Evolutionary conservation across 768 basidiomycete genomes (phyloP), one percentile per base, ranked within the genome.

Genomic region (Xerocomellus chrysenteron): DNA sequence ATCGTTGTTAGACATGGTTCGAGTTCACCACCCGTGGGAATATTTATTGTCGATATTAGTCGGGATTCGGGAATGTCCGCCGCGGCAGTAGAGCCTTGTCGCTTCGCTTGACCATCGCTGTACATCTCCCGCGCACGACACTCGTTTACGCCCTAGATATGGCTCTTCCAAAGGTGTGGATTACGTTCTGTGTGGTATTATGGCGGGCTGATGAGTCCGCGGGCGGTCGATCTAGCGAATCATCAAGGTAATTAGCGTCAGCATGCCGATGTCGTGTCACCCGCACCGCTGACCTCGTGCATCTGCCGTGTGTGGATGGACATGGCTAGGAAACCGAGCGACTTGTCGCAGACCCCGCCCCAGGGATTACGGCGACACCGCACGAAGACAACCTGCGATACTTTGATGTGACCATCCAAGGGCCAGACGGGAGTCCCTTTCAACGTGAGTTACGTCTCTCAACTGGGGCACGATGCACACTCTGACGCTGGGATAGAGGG

Each of bases 381-480:
- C 97, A 98, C 64, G 94, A 98, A 2, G 97, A 99, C 69, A 99
- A 99, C 75, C 78, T 99, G 55, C 82, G 97, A 50, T 98, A 99
- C 79, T 99, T 99, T 76, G 94, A 99, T 78, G 97, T 99, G 48
- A 90, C 92, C 43, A 96, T 99, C 63, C 82, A 92, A 66, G 97
- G 97, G 26, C 97, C 97, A 2, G 90, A 86, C 58, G 93, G 92
- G 28, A 95, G 93, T 67, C 95, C 97, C 1, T 99, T 98, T 71
- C 82, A 83, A 73, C 82, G 92, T 92, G 68, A 68, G 86, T 79
- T 13, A 30, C 26, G 36, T 21, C 19, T 28, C 12, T 16, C 41
- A 2, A 43, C 36, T 16, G 21, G 5, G 45, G 36, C 1, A 28
- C 39, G 24, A 19, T n/a, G 37, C 5, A 4, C 24, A 17, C 14